Base-by-base conservation (phyloP, 1,284 basidiomycete genomes). In the Heterobasidion irregulare region DNA sequence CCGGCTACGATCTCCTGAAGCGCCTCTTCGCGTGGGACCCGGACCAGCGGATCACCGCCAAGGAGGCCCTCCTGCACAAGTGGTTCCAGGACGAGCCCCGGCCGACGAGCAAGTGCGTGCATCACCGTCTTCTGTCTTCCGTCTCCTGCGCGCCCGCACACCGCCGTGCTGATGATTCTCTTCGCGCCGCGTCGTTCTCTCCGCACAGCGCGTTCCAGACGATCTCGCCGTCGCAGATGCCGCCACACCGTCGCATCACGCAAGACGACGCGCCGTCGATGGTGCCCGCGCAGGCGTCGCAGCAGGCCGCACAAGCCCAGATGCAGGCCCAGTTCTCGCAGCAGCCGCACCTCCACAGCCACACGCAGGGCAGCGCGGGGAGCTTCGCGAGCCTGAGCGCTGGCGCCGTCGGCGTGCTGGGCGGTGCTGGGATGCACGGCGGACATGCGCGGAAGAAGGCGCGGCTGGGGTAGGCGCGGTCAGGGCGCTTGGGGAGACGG, bases 1-100 rank as follows among this genome's bases (percentile, higher is more conserved):
- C 73, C 19, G 92, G 89, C 4, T 86, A 89, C 63, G 91, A 97
- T 59, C 82, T 99, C 50, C 82, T 98, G n/a, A 79, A 79, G 7
- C 76, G 80, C 59, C 76, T 96, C 41, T 94, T 98, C 66, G 81
- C 84, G 26, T 99, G 95, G 72, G 94, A 98, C 70, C 96, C 96
- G 0, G 86, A 89, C 59, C 83, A 80, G 61, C 79, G 97, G 13
- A 77, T 98, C 43, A 93, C 89, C 0, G 93, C 94, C 0, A 79
- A 82, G 59, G 83, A 92, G 59, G 88, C 92, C 0, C 72, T 99
- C 1, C 75, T 76, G 13, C 95, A 98, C 68, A 77, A 76, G 62
- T 92, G 89, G 89, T 92, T 92, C 65, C 74, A 79, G 43, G 86
- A 90, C 66, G 88, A 89, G 2, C 88, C 88, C 8, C 73, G 74